Evolutionary conservation across 2,329 filamentous ascomycete species (phyloP).

Genomic region (Fusarium newnesense): DNA sequence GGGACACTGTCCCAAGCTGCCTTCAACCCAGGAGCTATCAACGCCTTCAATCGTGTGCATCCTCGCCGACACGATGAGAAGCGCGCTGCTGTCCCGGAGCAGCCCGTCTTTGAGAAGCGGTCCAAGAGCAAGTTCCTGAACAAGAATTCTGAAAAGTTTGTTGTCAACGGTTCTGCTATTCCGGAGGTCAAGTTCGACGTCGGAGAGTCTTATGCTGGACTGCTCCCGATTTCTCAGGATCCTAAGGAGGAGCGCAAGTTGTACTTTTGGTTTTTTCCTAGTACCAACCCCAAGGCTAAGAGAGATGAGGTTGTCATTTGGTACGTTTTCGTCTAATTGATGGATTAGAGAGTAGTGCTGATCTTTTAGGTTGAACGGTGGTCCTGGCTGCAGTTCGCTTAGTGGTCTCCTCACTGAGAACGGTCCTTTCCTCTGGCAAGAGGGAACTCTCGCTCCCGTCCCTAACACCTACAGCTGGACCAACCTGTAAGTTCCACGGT

Average conservation of each 20-base stretch:
- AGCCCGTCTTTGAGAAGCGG: slow-evolving; percentile 17
- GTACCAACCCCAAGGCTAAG: slow-evolving; percentile 57
- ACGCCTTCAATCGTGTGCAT: slow-evolving; percentile 29
- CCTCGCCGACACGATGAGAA: slow-evolving; percentile 22
- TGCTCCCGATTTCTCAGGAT: slow-evolving; percentile 65
- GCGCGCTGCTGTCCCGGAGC: background rate
- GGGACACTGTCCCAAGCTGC: slow-evolving; percentile 40
- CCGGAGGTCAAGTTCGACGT: slow-evolving; percentile 78
- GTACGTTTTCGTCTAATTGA: slow-evolving; percentile 34
- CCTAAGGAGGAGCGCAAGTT: slow-evolving; percentile 62
- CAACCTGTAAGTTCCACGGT: slow-evolving; percentile 65
- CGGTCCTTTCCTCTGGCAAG: slow-evolving; percentile 77
- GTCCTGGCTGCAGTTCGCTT: slow-evolving; percentile 41
- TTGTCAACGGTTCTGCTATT: slow-evolving; percentile 70
- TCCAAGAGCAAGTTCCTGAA: slow-evolving; percentile 36
- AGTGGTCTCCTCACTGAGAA: slow-evolving; percentile 74
- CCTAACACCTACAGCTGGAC: slow-evolving; percentile 79
- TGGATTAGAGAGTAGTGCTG: background rate
- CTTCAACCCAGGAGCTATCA: slow-evolving; percentile 39
- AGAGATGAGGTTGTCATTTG: slow-evolving; percentile 70
- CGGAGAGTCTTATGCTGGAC: slow-evolving; percentile 72
- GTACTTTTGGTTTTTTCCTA: slow-evolving; percentile 76
- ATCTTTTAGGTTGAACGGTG: slow-evolving; percentile 57
- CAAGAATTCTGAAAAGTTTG: slow-evolving; percentile 55
- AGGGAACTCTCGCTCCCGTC: slow-evolving; percentile 73